These are phyloP conservation scores for Salvia splendens DNA, from an alignment of 257 asterid species.

Conservation along the genomic window DNA sequence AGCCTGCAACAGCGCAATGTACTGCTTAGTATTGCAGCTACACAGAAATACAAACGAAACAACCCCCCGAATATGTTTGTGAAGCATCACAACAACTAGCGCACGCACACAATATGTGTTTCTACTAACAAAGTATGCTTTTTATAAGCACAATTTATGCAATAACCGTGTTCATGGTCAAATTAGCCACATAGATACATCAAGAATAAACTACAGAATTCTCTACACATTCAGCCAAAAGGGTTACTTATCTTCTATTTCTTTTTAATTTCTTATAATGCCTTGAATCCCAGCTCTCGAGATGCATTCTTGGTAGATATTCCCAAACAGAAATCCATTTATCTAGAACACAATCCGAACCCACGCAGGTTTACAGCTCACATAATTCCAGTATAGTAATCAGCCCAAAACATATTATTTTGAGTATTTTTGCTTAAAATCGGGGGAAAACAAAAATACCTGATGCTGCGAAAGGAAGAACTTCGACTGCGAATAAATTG, in stretches of 20 bases:
- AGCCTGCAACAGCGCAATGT: conserved; percentile 30
- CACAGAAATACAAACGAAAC: conserved; percentile 13
- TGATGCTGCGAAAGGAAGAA: conserved; percentile 1
- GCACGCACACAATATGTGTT: background rate
- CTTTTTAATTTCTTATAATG: background rate
- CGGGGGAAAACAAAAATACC: conserved; percentile 4
- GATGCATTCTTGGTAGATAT: conserved; percentile 18
- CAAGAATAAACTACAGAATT: conserved; percentile 1
- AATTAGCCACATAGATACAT: background rate
- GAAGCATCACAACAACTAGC: conserved; percentile 1
- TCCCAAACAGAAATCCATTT: background rate
- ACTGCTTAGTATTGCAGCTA: background rate
- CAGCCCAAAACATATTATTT: background rate
- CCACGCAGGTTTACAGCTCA: background rate
- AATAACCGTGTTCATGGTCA: background rate
- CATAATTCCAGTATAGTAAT: background rate
- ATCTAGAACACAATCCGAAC: background rate
- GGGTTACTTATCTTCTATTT: background rate
- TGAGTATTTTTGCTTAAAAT: background rate
- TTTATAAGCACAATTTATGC: too few relatives aligned
- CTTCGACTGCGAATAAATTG: conserved; percentile 13
- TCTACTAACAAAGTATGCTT: background rate
- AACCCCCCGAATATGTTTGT: background rate
- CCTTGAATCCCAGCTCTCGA: background rate
- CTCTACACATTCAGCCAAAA: background rate